A percentile compares a stretch with the other conserved stretches of the same genome.
These are phyloP conservation scores for Colletotrichum tanaceti DNA, from an alignment of 2,329 filamentous ascomycete genomes.

Conservation along the genomic window DNA sequence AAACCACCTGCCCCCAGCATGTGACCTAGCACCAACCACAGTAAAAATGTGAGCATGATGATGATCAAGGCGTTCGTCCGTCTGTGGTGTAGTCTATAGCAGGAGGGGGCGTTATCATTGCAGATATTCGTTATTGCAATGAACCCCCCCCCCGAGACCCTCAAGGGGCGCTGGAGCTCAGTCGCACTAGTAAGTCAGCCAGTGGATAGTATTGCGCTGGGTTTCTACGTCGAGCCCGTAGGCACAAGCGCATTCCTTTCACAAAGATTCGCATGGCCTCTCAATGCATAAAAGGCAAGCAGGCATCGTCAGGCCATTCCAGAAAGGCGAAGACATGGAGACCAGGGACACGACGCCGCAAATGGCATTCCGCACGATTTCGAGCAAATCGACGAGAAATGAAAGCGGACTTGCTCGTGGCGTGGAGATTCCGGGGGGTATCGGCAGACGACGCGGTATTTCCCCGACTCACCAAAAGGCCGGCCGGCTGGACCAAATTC, in stretches of 20 bases:
- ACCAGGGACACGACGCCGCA: neutral
- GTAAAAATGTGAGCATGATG: neutral
- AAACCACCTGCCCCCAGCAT: too few relatives aligned
- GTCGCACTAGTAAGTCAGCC: too few relatives aligned
- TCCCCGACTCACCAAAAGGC: slow-evolving; percentile 33
- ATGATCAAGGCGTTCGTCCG: neutral
- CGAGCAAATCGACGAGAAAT: slow-evolving; percentile 11
- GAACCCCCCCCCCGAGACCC: neutral
- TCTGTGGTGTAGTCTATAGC: too few relatives aligned
- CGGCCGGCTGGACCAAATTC: neutral
- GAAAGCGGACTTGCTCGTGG: slow-evolving; percentile 26
- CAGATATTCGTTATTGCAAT: too few relatives aligned
- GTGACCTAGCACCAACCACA: neutral
- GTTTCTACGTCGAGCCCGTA: neutral
- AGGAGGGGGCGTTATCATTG: too few relatives aligned
- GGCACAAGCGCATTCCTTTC: neutral
- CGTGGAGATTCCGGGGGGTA: slow-evolving; percentile 25
- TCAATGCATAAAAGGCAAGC: neutral
- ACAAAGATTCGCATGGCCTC: neutral
- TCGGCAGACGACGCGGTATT: slow-evolving; percentile 33
- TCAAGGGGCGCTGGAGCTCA: neutral
- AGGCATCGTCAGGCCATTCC: neutral
- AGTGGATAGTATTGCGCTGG: too few relatives aligned
- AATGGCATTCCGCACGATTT: slow-evolving; percentile 3
- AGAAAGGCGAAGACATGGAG: neutral